Percentiles rank a stretch among this genome's conserved stretches.
Conservation (phyloP, 768 basidiomycete genomes). For the Russula earlei region DNA sequence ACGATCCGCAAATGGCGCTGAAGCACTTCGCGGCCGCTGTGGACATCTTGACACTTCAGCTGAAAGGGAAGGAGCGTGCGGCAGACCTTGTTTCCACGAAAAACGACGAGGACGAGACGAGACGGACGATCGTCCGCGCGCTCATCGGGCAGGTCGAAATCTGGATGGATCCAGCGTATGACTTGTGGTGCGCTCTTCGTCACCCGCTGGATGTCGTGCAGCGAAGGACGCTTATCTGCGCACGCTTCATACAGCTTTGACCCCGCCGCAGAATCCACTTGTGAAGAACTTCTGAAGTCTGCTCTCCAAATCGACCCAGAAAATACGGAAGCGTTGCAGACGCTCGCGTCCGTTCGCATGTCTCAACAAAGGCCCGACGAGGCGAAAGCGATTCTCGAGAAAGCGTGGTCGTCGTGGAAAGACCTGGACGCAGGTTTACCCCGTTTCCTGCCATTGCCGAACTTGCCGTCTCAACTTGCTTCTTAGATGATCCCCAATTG, state of each 20-base stretch:
- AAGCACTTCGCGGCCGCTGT: conserved; percentile 75
- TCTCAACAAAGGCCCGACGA: conserved; percentile 81
- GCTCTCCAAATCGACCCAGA: conserved; percentile 67
- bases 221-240: no score
- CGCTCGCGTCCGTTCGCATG: conserved; percentile 79
- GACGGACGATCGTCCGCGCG: conserved; percentile 63
- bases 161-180: conserved; percentile 89
- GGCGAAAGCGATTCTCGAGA: conserved; percentile 58
- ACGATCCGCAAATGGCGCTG: conserved; percentile 64
- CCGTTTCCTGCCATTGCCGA: not conserved
- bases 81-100: conserved; percentile 28
- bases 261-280: conserved; percentile 70
- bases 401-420: conserved; percentile 61
- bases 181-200: conserved; percentile 58
- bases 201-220: no score
- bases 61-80: conserved; percentile 67
- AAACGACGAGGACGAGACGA: conserved; percentile 49
- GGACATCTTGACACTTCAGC: conserved; percentile 52
- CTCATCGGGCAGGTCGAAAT: conserved; percentile 87
- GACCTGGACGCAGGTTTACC: conserved; percentile 48
- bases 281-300: conserved; percentile 63
- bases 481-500: conserved; percentile 51
- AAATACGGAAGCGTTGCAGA: conserved; percentile 71
- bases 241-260: no score
- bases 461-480: not conserved